Evolutionary conservation across 2,329 filamentous ascomycete genomes (phyloP).

Genomic region (Verticillium klebahnii): DNA sequence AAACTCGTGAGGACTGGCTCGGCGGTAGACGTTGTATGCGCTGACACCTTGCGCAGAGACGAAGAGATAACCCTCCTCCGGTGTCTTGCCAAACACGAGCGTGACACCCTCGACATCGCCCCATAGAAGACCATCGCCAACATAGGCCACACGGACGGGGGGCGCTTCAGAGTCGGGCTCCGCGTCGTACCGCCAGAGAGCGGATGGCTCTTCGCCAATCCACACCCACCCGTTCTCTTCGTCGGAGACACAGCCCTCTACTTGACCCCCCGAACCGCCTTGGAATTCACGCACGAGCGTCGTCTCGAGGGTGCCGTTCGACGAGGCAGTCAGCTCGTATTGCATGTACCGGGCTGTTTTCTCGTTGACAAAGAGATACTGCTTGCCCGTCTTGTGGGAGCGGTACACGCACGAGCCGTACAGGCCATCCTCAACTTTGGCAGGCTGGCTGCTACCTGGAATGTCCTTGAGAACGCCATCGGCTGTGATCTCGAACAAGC

Average conservation of each 20-base stretch:
- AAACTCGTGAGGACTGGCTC: slow-evolving; percentile 42
- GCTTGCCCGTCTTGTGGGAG: slow-evolving; percentile 39
- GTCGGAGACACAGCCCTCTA: slow-evolving; percentile 49
- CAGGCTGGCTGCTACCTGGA: slow-evolving; percentile 40
- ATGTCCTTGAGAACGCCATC: slow-evolving; percentile 39
- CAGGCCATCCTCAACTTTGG: slow-evolving; percentile 38
- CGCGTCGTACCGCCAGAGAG: slow-evolving; percentile 47
- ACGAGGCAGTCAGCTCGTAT: slow-evolving; percentile 39
- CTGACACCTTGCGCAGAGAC: slow-evolving; percentile 50
- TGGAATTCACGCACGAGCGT: slow-evolving; percentile 45
- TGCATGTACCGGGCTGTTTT: slow-evolving; percentile 50
- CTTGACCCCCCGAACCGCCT: slow-evolving; percentile 46
- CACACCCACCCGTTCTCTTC: slow-evolving; percentile 46
- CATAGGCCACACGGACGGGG: slow-evolving; percentile 30
- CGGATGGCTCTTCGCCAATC: slow-evolving; percentile 46
- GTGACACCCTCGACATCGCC: slow-evolving; percentile 52
- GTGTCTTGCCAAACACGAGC: slow-evolving; percentile 38
- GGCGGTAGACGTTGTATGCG: slow-evolving; percentile 45
- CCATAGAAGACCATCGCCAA: slow-evolving; percentile 42
- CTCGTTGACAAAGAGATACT: slow-evolving; percentile 51
- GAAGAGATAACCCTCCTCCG: slow-evolving; percentile 42
- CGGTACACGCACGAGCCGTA: slow-evolving; percentile 50
- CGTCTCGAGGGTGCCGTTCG: slow-evolving; percentile 36
- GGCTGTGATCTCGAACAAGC: slow-evolving; percentile 42
- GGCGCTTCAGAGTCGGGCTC: slow-evolving; percentile 37